phyloP scores from a whole-genome alignment of 176 grass and related monocot genomes.

The Alloteropsis semialata region DNA sequence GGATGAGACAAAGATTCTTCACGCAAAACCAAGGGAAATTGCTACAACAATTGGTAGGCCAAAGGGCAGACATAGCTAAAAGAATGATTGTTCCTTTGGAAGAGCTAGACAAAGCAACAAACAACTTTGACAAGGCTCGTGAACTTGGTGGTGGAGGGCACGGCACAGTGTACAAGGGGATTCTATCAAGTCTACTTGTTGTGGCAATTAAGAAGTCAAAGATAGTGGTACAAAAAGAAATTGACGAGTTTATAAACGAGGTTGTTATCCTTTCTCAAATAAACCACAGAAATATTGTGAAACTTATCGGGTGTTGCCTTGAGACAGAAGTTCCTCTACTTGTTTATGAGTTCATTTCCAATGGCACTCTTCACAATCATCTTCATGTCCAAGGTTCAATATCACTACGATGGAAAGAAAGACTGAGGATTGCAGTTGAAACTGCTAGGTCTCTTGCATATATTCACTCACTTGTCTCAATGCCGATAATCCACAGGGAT shows the following conservation, averaged over 20 bases:
- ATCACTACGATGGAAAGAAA: not conserved
- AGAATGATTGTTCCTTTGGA: not conserved
- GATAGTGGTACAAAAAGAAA: not conserved
- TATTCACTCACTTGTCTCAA: not conserved
- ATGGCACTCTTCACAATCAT: not conserved
- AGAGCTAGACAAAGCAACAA: not conserved
- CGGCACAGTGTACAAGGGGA: not conserved
- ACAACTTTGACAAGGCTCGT: not conserved
- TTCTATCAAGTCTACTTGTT: not conserved
- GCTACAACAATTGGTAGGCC: not conserved
- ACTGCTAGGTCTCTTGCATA: not conserved
- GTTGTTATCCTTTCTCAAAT: not conserved
- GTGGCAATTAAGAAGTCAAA: not conserved
- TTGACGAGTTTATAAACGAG: not conserved
- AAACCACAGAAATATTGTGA: not conserved
- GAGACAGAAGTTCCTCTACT: not conserved
- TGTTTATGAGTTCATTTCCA: not conserved
- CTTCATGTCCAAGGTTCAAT: not conserved
- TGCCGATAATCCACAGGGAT: not conserved
- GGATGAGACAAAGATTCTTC: not conserved
- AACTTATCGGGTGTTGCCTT: not conserved
- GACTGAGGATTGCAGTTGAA: not conserved
- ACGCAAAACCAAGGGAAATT: not conserved
- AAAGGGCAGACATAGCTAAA: not conserved
- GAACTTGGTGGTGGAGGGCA: not conserved